Conservation (phyloP, 306 rosid species). For the Dalbergia cultrata region DNA sequence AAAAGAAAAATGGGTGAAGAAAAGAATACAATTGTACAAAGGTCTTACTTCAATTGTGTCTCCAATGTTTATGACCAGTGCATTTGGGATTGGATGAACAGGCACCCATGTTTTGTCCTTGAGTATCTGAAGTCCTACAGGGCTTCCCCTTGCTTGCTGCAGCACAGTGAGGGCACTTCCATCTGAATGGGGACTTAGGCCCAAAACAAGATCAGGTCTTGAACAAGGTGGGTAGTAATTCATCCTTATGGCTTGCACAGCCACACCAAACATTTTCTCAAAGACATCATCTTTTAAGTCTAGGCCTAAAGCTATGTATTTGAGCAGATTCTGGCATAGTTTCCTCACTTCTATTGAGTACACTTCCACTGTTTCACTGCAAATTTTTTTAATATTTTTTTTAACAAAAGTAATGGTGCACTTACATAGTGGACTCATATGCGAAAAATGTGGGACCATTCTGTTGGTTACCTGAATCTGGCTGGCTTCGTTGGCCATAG, state of each 20-base stretch:
- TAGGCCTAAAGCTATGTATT: conserved; percentile 76
- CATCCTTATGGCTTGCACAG: conserved; percentile 97
- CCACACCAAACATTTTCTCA: conserved; percentile 79
- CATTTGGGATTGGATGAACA: conserved; percentile 81
- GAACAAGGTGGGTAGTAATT: conserved; percentile 95
- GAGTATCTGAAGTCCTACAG: conserved; percentile 90
- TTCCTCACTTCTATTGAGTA: conserved; percentile 78
- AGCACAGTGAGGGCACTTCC: conserved; percentile 97
- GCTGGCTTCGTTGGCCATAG: conserved; percentile 89
- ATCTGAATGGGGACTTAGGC: conserved; percentile 97
- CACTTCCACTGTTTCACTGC: conserved; percentile 80
- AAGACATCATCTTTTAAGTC: conserved; percentile 65
- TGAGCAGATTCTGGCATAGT: conserved; percentile 71
- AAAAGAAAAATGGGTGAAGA: not conserved
- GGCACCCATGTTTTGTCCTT: conserved; percentile 78
- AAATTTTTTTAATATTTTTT: conserved; percentile 13
- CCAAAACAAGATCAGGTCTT: conserved; percentile 96
- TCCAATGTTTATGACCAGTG: conserved; percentile 92
- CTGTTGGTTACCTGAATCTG: conserved; percentile 65
- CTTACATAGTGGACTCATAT: conserved; percentile 13
- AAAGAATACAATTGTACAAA: not conserved
- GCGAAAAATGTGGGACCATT: not conserved
- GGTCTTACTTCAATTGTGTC: conserved; percentile 85
- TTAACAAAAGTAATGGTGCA: not conserved
- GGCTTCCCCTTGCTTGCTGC: conserved; percentile 83